Percentiles rank a stretch among this genome's conserved stretches.
phyloP scores from a whole-genome alignment of 2,329 filamentous ascomycete genomes.

The Neonectria sp. region DNA sequence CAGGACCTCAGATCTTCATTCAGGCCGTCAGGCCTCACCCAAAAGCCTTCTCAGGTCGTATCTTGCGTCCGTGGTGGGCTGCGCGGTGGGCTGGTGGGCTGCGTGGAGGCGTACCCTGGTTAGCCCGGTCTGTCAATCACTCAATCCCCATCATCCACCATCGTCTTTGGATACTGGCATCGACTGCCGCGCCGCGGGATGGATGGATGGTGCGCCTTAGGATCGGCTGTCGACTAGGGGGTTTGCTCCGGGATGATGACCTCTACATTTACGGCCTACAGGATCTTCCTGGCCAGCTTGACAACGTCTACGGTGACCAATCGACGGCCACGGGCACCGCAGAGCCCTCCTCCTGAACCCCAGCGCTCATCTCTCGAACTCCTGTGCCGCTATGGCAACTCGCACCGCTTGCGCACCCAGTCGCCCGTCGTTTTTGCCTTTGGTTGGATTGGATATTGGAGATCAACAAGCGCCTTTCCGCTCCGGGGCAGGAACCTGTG shows the following conservation, averaged over 20 bases:
- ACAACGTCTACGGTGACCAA: conserved; percentile 31
- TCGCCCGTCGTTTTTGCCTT: conserved; percentile 15
- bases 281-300: conserved; percentile 27
- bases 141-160: conserved; percentile 14
- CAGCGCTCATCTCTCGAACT: conserved; percentile 10
- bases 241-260: conserved; percentile 25
- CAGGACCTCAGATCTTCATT: conserved; percentile 9
- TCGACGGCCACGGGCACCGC: conserved; percentile 12
- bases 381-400: conserved; percentile 16
- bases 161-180: conserved; percentile 25
- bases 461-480: conserved; percentile 2
- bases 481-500: conserved; percentile 8
- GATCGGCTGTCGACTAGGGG: conserved; percentile 25
- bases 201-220: conserved; percentile 20
- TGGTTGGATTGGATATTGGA: not conserved
- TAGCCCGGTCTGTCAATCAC: conserved; percentile 7
- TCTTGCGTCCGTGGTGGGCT: conserved; percentile 15
- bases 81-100: not conserved
- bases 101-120: not conserved
- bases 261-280: conserved; percentile 12
- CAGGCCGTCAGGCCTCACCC: not conserved
- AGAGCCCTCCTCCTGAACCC: conserved; percentile 9
- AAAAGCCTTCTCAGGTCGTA: conserved; percentile 4
- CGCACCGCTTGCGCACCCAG: conserved; percentile 7
- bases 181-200: conserved; percentile 15